phyloP scores from a whole-genome alignment of 1,139 yeast species.

The Zygoascus sp. region DNA sequence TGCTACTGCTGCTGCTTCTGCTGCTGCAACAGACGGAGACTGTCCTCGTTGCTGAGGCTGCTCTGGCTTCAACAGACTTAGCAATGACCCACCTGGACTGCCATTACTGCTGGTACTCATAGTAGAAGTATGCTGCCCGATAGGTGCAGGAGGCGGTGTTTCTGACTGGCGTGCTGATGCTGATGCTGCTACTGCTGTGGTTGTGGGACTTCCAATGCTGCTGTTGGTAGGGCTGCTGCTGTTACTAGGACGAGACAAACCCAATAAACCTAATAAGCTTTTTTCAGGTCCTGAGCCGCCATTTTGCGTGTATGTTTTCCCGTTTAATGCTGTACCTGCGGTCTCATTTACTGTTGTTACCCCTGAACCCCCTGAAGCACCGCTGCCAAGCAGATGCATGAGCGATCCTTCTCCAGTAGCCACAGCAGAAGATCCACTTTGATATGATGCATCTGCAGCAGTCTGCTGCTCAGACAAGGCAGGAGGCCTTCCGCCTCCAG shows the following conservation, averaged over 20 bases:
- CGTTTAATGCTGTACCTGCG: background rate
- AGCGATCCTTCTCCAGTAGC: background rate
- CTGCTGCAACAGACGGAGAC: too few relatives aligned
- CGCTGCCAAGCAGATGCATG: constrained; percentile 1
- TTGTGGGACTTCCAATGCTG: too few relatives aligned
- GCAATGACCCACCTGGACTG: constrained; percentile 4
- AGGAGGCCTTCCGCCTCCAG: too few relatives aligned
- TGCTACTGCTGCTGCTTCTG: background rate
- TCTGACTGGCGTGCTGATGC: too few relatives aligned
- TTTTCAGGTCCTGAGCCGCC: background rate
- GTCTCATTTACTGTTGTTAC: background rate
- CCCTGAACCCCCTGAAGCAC: constrained; percentile 2
- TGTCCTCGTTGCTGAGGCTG: background rate
- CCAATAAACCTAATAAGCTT: constrained; percentile 1
- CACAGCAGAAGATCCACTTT: background rate
- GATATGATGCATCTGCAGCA: background rate
- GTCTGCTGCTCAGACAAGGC: background rate
- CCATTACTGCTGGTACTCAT: too few relatives aligned
- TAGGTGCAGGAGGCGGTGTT: too few relatives aligned
- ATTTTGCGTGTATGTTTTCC: background rate
- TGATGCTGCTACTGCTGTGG: too few relatives aligned
- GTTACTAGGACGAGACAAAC: background rate
- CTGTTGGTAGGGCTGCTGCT: background rate
- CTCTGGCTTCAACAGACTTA: constrained; percentile 10
- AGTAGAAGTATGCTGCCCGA: too few relatives aligned